Evolutionary conservation across 2,329 filamentous ascomycete species (phyloP).

Genomic region (Epichloe brachyelytri): DNA sequence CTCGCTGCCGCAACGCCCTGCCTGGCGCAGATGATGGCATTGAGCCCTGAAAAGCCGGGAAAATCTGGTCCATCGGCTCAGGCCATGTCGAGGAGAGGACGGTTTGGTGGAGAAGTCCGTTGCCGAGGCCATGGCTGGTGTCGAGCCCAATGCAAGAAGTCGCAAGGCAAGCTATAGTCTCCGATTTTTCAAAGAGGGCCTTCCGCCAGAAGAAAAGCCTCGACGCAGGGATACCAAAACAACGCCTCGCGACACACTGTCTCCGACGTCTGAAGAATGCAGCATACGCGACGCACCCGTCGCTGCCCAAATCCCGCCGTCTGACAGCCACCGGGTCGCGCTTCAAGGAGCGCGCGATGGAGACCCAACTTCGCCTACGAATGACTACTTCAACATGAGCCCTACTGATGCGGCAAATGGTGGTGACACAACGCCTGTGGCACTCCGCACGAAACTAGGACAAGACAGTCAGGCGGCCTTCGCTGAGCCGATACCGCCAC

Average conservation of each 20-base stretch:
- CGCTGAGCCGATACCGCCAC: slow-evolving; percentile 9
- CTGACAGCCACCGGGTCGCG: not conserved
- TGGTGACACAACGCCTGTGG: slow-evolving; percentile 7
- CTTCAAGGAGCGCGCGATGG: not conserved
- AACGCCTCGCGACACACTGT: slow-evolving; percentile 27
- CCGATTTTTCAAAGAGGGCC: slow-evolving; percentile 53
- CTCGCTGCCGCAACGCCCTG: slow-evolving; percentile 20
- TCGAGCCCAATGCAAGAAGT: slow-evolving; percentile 51
- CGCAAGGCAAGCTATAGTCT: slow-evolving; percentile 56
- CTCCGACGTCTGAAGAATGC: slow-evolving; percentile 23
- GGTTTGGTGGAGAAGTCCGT: slow-evolving; percentile 54
- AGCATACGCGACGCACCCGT: not conserved
- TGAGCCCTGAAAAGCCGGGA: slow-evolving; percentile 44
- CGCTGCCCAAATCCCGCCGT: not conserved
- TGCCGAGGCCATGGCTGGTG: slow-evolving; percentile 44
- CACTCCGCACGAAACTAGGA: slow-evolving; percentile 7
- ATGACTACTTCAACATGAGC: slow-evolving; percentile 11
- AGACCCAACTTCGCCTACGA: slow-evolving; percentile 1
- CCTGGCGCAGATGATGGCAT: slow-evolving; percentile 29
- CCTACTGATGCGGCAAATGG: slow-evolving; percentile 2
- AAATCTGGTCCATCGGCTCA: slow-evolving; percentile 51
- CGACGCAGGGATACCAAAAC: slow-evolving; percentile 36
- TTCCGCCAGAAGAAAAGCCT: slow-evolving; percentile 43
- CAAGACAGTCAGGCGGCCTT: slow-evolving; percentile 11
- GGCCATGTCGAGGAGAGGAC: slow-evolving; percentile 33